A percentile compares a stretch with the other conserved stretches of the same genome.
Conservation (phyloP, 805 yeast genomes). For the Priceomyces fermenticarens region DNA sequence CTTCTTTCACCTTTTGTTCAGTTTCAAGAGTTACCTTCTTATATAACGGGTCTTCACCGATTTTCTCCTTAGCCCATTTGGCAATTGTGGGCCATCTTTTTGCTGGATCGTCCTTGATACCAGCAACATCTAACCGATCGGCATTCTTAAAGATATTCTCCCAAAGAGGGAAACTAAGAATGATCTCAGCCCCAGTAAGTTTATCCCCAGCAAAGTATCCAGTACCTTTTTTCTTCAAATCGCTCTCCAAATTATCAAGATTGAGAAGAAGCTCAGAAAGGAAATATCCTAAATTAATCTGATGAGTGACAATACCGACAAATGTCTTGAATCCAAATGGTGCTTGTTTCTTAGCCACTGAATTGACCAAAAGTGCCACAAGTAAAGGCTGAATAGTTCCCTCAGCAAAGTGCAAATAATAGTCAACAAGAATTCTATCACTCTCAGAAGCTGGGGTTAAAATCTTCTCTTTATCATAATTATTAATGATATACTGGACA, state of each 20-base stretch:
- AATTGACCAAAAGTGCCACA: constrained; percentile 35
- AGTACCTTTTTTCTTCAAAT: constrained; percentile 21
- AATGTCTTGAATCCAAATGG: constrained; percentile 50
- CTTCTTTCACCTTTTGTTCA: constrained; percentile 29
- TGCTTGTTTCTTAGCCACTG: constrained; percentile 38
- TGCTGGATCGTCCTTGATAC: background rate
- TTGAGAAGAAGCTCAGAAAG: constrained; percentile 41
- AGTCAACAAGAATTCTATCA: constrained; percentile 46
- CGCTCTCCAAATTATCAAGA: constrained; percentile 27
- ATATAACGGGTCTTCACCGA: background rate
- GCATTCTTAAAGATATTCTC: constrained; percentile 34
- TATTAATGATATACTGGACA: constrained; percentile 31
- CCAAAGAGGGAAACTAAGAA: constrained; percentile 34
- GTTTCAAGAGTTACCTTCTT: background rate
- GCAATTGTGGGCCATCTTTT: background rate
- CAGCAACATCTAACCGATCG: background rate
- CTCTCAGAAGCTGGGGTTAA: constrained; percentile 28
- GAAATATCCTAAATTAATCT: constrained; percentile 48
- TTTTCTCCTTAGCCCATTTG: constrained; percentile 1
- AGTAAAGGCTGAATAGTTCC: constrained; percentile 57
- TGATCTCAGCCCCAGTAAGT: constrained; percentile 38
- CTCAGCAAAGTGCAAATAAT: constrained; percentile 56
- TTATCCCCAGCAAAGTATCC: constrained; percentile 37
- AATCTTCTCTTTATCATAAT: constrained; percentile 30
- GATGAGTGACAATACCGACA: constrained; percentile 40